Conservation (phyloP, 108 stramenopile genomes). For the Schizochytrium sp. region DNA sequence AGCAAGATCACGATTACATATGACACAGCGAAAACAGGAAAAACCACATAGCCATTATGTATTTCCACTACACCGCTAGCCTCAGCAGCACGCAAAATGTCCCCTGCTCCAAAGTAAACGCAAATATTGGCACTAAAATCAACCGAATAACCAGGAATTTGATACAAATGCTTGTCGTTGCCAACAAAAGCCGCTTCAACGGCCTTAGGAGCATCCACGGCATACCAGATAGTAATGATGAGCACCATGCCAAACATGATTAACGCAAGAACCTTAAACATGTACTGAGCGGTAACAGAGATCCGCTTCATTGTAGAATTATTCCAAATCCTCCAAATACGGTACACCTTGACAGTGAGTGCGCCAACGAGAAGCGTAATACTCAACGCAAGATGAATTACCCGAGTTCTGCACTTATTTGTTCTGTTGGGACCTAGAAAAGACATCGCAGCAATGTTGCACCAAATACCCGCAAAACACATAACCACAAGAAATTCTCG, state of each 20-base stretch:
- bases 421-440: conserved; percentile 35
- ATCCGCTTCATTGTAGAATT: conserved; percentile 50
- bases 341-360: conserved; percentile 59
- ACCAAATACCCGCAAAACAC: conserved; percentile 57
- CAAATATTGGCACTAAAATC: conserved; percentile 9
- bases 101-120: background rate
- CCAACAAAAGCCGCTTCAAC: background rate
- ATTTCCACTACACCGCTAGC: background rate
- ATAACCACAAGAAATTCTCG: conserved; percentile 52
- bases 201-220: background rate
- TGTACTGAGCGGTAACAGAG: conserved; percentile 1
- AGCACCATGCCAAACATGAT: conserved; percentile 11
- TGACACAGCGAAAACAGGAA: background rate
- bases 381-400: conserved; percentile 16
- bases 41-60: background rate
- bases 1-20: conserved; percentile 34
- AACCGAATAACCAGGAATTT: background rate
- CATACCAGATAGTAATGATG: background rate
- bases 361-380: conserved; percentile 35
- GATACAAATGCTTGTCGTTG: background rate
- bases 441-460: conserved; percentile 33
- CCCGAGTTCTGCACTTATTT: background rate
- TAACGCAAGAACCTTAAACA: background rate
- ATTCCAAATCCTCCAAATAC: conserved; percentile 55
- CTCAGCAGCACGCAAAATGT: background rate